Percentiles rank a stretch among this genome's conserved stretches.
Conservation (phyloP, 75 land plant species). For the Pinus taeda region DNA sequence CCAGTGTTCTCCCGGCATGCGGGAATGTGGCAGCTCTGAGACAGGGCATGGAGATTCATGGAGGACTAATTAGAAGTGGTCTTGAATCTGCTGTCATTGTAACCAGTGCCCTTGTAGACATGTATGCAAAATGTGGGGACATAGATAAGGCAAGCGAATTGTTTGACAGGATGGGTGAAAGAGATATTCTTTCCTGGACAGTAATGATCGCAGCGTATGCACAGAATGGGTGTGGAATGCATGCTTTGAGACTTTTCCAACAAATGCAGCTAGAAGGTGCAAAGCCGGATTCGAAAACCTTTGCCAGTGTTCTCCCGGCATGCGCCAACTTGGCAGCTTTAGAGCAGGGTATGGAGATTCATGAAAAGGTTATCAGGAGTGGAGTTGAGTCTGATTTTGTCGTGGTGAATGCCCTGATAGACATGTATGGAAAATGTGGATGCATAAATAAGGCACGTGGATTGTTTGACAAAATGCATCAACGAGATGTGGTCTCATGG, state of each 20-base stretch:
- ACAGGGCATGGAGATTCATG: conserved; percentile 17
- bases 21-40: conserved; percentile 4
- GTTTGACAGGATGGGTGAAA: conserved; percentile 4
- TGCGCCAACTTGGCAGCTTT: conserved; percentile 15
- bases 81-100: conserved; percentile 8
- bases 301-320: conserved; percentile 8
- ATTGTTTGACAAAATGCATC: conserved; percentile 4
- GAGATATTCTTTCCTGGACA: conserved; percentile 20
- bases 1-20: conserved; percentile 17
- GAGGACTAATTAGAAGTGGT: conserved; percentile 6
- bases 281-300: conserved; percentile 12
- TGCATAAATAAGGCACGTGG: background rate
- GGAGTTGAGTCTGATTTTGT: conserved; percentile 10
- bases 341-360: conserved; percentile 18
- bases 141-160: conserved; percentile 15
- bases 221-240: conserved; percentile 10
- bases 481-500: conserved; percentile 10
- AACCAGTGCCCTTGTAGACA: conserved; percentile 15
- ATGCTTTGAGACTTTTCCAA: conserved; percentile 19
- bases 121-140: conserved; percentile 21
- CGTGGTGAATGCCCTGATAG: conserved; percentile 9
- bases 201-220: conserved; percentile 21
- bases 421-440: conserved; percentile 20
- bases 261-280: conserved; percentile 10
- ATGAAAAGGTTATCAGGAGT: conserved; percentile 11